Percentiles rank a stretch among this genome's conserved stretches.
Conservation (phyloP, 164 flowering plant species). For the Nelumbo lutea region DNA sequence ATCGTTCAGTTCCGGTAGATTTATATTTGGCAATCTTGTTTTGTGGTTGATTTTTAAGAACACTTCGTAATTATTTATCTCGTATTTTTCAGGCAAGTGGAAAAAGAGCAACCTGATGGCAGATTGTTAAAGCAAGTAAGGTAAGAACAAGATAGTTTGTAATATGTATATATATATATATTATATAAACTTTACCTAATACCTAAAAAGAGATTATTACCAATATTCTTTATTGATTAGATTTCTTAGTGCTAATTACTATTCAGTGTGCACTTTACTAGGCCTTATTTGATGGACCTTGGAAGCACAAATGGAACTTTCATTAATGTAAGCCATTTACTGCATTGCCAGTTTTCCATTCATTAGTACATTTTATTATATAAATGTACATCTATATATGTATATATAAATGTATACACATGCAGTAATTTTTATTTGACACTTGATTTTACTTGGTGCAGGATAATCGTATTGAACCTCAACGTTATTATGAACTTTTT, state of each 20-base stretch:
- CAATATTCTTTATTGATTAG: background rate
- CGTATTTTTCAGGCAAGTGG: slow-evolving; percentile 64
- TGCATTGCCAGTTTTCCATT: background rate
- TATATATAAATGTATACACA: too few species aligned
- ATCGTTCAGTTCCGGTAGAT: slow-evolving; percentile 80
- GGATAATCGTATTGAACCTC: slow-evolving; percentile 81
- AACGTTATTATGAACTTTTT: slow-evolving; percentile 81
- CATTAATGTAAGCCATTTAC: slow-evolving; percentile 62
- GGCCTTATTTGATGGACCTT: slow-evolving; percentile 97
- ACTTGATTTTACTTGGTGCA: slow-evolving; percentile 34
- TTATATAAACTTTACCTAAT: too few species aligned
- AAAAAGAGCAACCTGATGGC: slow-evolving; percentile 85
- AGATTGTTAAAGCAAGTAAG: slow-evolving; percentile 57
- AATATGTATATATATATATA: too few species aligned
- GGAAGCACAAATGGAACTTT: slow-evolving; percentile 98
- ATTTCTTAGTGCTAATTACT: slow-evolving; percentile 14
- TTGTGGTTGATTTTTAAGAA: slow-evolving; percentile 5
- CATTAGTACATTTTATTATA: too few species aligned
- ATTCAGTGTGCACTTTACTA: slow-evolving; percentile 15
- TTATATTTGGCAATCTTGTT: slow-evolving; percentile 5
- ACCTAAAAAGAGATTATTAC: too few species aligned
- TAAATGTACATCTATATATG: too few species aligned
- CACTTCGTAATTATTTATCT: slow-evolving; percentile 3
- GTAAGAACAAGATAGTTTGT: slow-evolving; percentile 29
- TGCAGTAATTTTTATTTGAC: slow-evolving; percentile 9